These are phyloP conservation scores for Komagataella phaffii DNA, from an alignment of 805 yeast genomes.

Conservation along the genomic window DNA sequence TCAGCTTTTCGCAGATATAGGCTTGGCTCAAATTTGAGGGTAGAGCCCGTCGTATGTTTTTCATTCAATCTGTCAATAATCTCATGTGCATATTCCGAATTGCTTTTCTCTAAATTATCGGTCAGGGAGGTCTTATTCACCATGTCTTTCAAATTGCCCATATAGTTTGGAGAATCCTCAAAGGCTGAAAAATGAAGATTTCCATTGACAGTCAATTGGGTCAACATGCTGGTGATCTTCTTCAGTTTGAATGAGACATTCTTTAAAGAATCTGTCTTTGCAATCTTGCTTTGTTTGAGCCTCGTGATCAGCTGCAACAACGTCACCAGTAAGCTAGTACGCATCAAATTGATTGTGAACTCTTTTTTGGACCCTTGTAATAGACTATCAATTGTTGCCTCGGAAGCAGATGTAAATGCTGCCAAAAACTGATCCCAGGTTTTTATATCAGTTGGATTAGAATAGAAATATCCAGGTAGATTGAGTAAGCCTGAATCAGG, in stretches of 20 bases:
- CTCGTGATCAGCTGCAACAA: slow-evolving; percentile 42
- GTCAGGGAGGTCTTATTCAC: background rate
- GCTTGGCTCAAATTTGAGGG: background rate
- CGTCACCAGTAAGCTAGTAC: slow-evolving; percentile 37
- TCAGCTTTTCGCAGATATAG: background rate
- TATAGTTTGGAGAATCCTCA: slow-evolving; percentile 9
- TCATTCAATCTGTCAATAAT: background rate
- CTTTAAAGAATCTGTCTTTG: slow-evolving; percentile 28
- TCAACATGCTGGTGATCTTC: slow-evolving; percentile 37
- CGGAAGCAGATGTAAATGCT: slow-evolving; percentile 31
- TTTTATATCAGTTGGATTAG: slow-evolving; percentile 43
- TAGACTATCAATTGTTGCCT: slow-evolving; percentile 35
- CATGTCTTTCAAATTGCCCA: slow-evolving; percentile 8
- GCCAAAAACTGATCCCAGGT: slow-evolving; percentile 46
- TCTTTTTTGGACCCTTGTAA: slow-evolving; percentile 33
- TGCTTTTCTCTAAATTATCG: background rate
- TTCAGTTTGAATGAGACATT: slow-evolving; percentile 36
- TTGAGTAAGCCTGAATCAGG: slow-evolving; percentile 9
- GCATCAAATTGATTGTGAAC: slow-evolving; percentile 40
- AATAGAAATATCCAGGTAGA: slow-evolving; percentile 34
- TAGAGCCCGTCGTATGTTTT: background rate
- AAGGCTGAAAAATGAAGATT: slow-evolving; percentile 36
- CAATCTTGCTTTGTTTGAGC: slow-evolving; percentile 36
- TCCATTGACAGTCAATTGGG: slow-evolving; percentile 55
- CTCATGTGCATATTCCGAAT: background rate